Evolutionary conservation across 768 basidiomycete species (phyloP), one percentile per base, ranked within the genome.

Genomic region (Trametes elegans): DNA sequence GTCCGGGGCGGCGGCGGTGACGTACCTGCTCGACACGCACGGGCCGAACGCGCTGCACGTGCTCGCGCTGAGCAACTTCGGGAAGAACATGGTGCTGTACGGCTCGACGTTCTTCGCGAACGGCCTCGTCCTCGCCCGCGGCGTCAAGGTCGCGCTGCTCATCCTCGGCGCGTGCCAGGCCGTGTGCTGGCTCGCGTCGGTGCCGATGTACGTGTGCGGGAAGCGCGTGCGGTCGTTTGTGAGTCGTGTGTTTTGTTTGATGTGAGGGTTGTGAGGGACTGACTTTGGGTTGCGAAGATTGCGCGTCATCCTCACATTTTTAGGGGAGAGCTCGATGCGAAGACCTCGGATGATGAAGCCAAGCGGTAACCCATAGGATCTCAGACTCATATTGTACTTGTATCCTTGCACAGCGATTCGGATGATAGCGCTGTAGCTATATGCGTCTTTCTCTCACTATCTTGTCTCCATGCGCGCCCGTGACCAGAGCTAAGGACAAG

Each of bases 21-120:
- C 75, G 6, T 78, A 79, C 59, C 65, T 78, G 10, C 72, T 79
- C 21, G 76, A 79, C 58, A 73, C 69, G n/a, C 75, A 78, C 62
- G 70, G 70, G 21, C 59, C 67, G 27, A 70, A 74, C 60, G 72
- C 76, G 9, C 64, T 76, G 38, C 75, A 76, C 56, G 63, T 72
- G 48, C 65, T 76, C 45, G 74, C 76, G 9, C 59, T 78, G 34
- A 71, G 66, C 58, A 77, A 76, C 62, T 77, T 78, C 32, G 42
- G 57, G 51, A 77, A 78, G 64, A 76, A 77, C 58, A 71, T 77
- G 64, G 69, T 76, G 28, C 66, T 76, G n/a, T 77, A 76, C 57
- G 72, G 70, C 1, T 74, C 75, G 58, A 75, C 73, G 31, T 75
- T 75, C 62, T 77, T 76, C 57, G 73, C 73, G 6, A 75, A 74